These are phyloP conservation scores for Mollisia scopiformis DNA, from an alignment of 2,329 filamentous ascomycete genomes.

Conservation along the genomic window DNA sequence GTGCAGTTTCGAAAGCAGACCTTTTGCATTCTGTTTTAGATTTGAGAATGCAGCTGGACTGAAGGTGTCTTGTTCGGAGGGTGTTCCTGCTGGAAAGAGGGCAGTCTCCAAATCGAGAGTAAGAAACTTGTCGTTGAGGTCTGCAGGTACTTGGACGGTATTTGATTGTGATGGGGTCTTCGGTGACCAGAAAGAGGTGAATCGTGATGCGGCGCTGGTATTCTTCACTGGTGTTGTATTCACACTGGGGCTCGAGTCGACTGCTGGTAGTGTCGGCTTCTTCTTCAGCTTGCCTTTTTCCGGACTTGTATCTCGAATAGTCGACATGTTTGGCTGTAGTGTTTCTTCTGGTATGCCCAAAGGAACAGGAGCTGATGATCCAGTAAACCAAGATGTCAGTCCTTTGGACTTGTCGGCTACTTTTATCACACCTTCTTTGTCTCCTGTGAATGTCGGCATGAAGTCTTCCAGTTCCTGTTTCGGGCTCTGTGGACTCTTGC, in stretches of 20 bases:
- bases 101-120: conserved; percentile 57
- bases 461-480: conserved; percentile 20
- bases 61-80: conserved; percentile 52
- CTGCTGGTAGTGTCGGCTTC: conserved; percentile 18
- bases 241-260: conserved; percentile 11
- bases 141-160: conserved; percentile 28
- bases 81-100: conserved; percentile 51
- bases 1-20: conserved; percentile 59
- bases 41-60: conserved; percentile 64
- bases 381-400: conserved; percentile 34
- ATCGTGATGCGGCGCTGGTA: conserved; percentile 14
- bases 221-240: conserved; percentile 11
- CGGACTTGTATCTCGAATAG: conserved; percentile 16
- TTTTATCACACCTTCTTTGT: conserved; percentile 29
- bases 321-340: conserved; percentile 13
- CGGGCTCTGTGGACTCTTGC: conserved; percentile 18
- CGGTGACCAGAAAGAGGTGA: conserved; percentile 31
- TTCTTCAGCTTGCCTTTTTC: conserved; percentile 27
- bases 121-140: conserved; percentile 52
- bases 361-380: conserved; percentile 29
- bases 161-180: conserved; percentile 26
- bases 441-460: conserved; percentile 35
- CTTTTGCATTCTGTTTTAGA: conserved; percentile 59
- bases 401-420: conserved; percentile 31
- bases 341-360: conserved; percentile 27